A percentile compares a stretch with the other conserved stretches of the same genome.
Conservation (phyloP, 2,329 filamentous ascomycete species). For the Fusarium floridanum region DNA sequence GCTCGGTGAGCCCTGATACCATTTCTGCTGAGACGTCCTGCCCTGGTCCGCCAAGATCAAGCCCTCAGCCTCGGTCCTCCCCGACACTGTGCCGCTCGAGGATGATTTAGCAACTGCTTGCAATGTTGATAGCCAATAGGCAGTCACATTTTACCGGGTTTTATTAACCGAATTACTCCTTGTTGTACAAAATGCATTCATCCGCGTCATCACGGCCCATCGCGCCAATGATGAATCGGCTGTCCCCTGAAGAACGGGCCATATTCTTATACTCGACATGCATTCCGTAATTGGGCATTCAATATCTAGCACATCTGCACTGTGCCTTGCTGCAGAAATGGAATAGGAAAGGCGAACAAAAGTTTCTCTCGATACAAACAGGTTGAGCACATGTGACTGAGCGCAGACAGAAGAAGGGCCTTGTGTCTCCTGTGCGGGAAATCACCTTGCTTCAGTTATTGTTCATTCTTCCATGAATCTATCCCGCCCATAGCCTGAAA, state of each 20-base stretch:
- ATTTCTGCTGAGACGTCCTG: too few species aligned
- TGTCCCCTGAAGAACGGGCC: background rate
- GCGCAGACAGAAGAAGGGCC: background rate
- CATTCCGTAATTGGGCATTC: background rate
- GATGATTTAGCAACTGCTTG: background rate
- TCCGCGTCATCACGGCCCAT: background rate
- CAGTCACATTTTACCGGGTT: too few species aligned
- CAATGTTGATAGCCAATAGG: background rate
- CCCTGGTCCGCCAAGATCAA: background rate
- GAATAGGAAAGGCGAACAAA: background rate
- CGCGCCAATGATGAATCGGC: background rate
- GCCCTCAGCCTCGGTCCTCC: background rate
- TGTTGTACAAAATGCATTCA: background rate
- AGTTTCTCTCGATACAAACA: background rate
- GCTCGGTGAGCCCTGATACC: too few species aligned
- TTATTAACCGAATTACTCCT: background rate
- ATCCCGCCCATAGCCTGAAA: background rate
- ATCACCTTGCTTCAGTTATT: background rate
- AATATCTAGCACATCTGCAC: background rate
- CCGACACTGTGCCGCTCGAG: background rate
- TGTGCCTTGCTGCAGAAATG: background rate
- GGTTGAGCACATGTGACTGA: background rate
- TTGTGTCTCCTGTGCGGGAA: background rate
- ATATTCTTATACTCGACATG: background rate
- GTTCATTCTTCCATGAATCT: background rate